Evolutionary conservation across 495 filamentous ascomycete species (phyloP), one percentile per base, ranked within the genome.

Genomic region (Penicillium diatomitis): DNA sequence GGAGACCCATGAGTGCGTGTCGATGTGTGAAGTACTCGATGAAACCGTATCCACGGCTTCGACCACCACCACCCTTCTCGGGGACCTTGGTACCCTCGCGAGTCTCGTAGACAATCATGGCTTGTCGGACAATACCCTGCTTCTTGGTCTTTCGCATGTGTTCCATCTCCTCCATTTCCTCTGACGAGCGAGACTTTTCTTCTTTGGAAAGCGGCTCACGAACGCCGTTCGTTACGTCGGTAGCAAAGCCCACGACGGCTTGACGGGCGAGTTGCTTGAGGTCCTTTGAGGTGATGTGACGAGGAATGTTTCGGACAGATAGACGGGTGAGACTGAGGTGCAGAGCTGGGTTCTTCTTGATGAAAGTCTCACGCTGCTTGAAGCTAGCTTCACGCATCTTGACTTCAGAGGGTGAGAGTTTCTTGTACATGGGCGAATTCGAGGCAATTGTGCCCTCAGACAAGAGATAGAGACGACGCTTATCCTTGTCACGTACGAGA

Each of bases 11-110:
- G 29, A 99, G 71, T 30, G 94, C 94, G 72, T 85, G 88, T 31
- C 92, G 84, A 56, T 99, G 92, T 32, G 86, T 90, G 50, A 81
- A 86, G 70, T 96, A 99, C 66, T 99, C 92, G 49, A 99, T 86
- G 67, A 99, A 99, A 8, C 94, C 92, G 63, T 99, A 99, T 27
- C 92, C 94, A 58, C 90, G 74, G 53, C 84, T 88, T 60, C 89
- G 77, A 35, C 92, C 89, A 20, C 80, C 88, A 4, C 86, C 85
- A 49, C 64, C 76, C 39, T 75, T 69, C 64, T 95, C 88, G 3
- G 73, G 62, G 6, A 95, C 79, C 71, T 95, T 96, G 50, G 77
- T 77, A 12, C 90, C 90, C 55, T 90, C 80, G 12, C 73, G 75
- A 9, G 84, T 84, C 70, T 99, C 92, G 60, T 90, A 96, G 28